These are phyloP conservation scores for Yamadazyma friedrichii DNA, from an alignment of 1,139 yeast species.

Conservation along the genomic window DNA sequence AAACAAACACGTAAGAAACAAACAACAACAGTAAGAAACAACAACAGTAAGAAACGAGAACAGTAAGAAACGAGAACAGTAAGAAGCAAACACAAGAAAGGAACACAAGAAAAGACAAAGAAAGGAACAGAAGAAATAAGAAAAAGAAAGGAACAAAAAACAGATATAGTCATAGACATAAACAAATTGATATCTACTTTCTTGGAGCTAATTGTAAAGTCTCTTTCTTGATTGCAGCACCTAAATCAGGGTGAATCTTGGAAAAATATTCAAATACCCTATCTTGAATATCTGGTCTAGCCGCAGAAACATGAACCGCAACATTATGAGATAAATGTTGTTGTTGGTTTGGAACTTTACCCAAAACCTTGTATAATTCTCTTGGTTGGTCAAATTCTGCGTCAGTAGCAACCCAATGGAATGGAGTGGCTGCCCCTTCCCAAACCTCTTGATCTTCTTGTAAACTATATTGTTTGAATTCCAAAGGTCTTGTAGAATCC, in stretches of 20 bases:
- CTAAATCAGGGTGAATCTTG: constrained; percentile 66
- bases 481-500: constrained; percentile 53
- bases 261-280: constrained; percentile 72
- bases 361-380: constrained; percentile 70
- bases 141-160: too few species aligned
- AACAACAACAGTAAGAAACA: too few species aligned
- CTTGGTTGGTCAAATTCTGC: constrained; percentile 71
- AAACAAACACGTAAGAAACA: too few species aligned
- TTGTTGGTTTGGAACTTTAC: constrained; percentile 74
- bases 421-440: constrained; percentile 83
- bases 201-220: constrained; percentile 56
- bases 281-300: constrained; percentile 75
- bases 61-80: too few species aligned
- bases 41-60: too few species aligned
- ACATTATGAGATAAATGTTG: constrained; percentile 80
- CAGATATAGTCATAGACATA: too few species aligned
- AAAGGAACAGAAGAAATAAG: too few species aligned
- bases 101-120: too few species aligned
- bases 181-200: constrained; percentile 22
- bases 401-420: constrained; percentile 78
- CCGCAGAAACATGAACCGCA: constrained; percentile 68
- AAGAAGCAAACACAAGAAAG: too few species aligned
- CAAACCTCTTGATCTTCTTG: constrained; percentile 79
- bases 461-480: constrained; percentile 39
- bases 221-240: constrained; percentile 57